Evolutionary conservation across 257 asterid genomes (phyloP).

Genomic region (Nicotiana paniculata): DNA sequence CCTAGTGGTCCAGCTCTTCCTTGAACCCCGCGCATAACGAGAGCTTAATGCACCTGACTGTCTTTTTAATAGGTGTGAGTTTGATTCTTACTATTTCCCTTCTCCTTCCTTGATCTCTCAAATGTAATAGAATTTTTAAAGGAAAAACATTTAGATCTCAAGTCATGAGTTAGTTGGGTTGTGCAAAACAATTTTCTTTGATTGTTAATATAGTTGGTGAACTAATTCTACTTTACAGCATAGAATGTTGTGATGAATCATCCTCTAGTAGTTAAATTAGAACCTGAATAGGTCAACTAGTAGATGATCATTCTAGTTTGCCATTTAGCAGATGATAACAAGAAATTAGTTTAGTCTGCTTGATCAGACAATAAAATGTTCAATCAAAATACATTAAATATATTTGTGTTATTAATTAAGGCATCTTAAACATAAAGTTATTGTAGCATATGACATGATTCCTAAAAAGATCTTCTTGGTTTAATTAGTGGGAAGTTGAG

Average conservation of each 20-base stretch:
- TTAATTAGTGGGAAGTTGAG: constrained; percentile 31
- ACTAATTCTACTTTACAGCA: constrained; percentile 18
- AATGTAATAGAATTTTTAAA: too few relatives aligned
- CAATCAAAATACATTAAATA: background rate
- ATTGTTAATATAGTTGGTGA: constrained; percentile 29
- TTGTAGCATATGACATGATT: constrained; percentile 18
- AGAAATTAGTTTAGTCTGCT: background rate
- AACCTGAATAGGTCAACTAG: constrained; percentile 6
- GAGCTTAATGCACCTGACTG: too few relatives aligned
- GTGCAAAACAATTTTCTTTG: constrained; percentile 6
- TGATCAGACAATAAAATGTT: background rate
- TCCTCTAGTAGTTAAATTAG: constrained; percentile 9
- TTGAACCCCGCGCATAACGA: too few relatives aligned
- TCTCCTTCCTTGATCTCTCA: too few relatives aligned
- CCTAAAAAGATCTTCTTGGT: constrained; percentile 14
- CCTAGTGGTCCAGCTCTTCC: too few relatives aligned
- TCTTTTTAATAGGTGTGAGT: too few relatives aligned
- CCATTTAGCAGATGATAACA: background rate
- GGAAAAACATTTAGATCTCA: background rate
- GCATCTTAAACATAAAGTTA: background rate
- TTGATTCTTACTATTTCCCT: too few relatives aligned
- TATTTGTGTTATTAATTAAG: background rate
- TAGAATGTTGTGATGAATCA: constrained; percentile 6
- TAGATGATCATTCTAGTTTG: background rate
- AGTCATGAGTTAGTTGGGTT: constrained; percentile 31